These are phyloP conservation scores for Kernera saxatilis DNA, from an alignment of 345 rosid genomes.

Conservation along the genomic window DNA sequence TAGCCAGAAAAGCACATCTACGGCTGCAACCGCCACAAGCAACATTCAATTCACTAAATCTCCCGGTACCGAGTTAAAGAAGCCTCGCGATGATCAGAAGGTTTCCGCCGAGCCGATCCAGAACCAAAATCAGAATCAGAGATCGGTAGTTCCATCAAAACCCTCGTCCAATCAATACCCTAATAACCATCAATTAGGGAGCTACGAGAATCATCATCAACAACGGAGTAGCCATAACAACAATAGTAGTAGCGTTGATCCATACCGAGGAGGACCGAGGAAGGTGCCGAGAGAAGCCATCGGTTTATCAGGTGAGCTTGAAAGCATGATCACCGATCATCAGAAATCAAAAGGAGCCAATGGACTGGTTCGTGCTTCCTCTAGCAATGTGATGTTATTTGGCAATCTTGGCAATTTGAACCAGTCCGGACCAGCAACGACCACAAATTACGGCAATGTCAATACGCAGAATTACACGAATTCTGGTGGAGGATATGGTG, in stretches of 20 bases:
- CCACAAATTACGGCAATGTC: constrained; percentile 26
- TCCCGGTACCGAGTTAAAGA: constrained; percentile 34
- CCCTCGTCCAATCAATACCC: constrained; percentile 33
- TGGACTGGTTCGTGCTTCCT: constrained; percentile 74
- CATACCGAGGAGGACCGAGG: constrained; percentile 33
- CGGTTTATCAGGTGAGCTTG: constrained; percentile 86
- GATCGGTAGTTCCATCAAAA: constrained; percentile 29
- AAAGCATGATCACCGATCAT: constrained; percentile 67
- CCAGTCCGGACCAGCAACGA: constrained; percentile 36
- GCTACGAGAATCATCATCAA: constrained; percentile 4
- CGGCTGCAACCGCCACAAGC: constrained; percentile 33
- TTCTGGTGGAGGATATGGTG: constrained; percentile 50
- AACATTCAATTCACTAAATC: constrained; percentile 34
- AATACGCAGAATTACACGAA: constrained; percentile 33
- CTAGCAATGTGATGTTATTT: constrained; percentile 69
- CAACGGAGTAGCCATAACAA: constrained; percentile 22
- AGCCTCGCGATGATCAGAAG: constrained; percentile 48
- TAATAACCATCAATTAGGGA: constrained; percentile 31
- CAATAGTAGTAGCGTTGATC: constrained; percentile 29
- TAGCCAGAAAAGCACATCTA: constrained; percentile 37
- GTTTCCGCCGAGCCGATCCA: constrained; percentile 24
- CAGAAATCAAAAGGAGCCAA: constrained; percentile 48
- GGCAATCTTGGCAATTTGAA: constrained; percentile 77
- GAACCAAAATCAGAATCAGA: constrained; percentile 15
- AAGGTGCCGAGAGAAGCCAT: constrained; percentile 51